Percentiles rank a stretch among this genome's conserved stretches.
Conservation (phyloP, 202 grass and related monocot species). For the Carex sylvatica region DNA sequence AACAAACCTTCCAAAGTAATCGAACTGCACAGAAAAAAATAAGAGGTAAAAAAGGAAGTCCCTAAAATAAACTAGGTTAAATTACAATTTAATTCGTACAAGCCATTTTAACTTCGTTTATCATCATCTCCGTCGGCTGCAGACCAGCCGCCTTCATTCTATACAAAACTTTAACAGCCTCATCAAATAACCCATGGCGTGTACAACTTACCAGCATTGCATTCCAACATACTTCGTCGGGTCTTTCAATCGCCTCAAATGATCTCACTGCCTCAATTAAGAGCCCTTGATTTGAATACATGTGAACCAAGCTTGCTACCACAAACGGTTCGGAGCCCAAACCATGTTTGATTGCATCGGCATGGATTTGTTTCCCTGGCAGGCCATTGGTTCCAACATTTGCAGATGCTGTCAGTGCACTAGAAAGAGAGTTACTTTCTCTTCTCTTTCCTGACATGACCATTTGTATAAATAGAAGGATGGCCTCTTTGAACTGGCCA, state of each 20-base stretch:
- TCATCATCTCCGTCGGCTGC: constrained; percentile 30
- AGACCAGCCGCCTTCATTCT: constrained; percentile 68
- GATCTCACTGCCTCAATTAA: constrained; percentile 46
- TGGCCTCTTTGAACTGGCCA: constrained; percentile 46
- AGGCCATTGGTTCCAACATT: constrained; percentile 32
- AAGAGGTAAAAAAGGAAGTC: neutral
- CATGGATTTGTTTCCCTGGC: constrained; percentile 61
- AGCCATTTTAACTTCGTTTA: constrained; percentile 38
- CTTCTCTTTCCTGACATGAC: constrained; percentile 36
- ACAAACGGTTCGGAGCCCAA: constrained; percentile 53
- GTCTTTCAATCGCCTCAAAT: constrained; percentile 37
- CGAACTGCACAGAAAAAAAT: neutral
- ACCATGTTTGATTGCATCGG: constrained; percentile 59
- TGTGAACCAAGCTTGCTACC: constrained; percentile 53
- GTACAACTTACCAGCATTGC: constrained; percentile 60
- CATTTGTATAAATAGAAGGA: constrained; percentile 61
- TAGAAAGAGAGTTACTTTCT: constrained; percentile 52
- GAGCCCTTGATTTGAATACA: constrained; percentile 66
- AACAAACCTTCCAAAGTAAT: neutral
- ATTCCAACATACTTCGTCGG: constrained; percentile 56
- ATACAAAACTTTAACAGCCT: constrained; percentile 53
- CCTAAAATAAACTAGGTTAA: neutral
- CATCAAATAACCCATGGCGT: constrained; percentile 36
- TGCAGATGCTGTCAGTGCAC: constrained; percentile 52
- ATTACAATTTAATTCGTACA: constrained; percentile 32